A percentile compares a stretch with the other conserved stretches of the same genome.
phyloP scores from a whole-genome alignment of 169 alveolate species.

The Cystoisospora suis region DNA sequence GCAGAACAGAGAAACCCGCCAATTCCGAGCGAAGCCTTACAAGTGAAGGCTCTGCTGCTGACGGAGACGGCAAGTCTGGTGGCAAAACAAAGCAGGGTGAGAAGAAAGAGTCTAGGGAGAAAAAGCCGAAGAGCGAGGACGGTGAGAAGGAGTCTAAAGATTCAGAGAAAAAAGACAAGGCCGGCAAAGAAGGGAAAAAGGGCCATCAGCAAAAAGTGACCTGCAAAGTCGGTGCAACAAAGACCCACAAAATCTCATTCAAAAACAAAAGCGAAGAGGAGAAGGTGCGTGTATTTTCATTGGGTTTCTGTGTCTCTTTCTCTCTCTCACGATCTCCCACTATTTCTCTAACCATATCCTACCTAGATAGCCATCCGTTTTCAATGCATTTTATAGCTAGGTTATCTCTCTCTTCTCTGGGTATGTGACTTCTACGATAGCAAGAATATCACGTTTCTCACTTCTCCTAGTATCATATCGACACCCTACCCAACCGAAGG shows the following conservation, averaged over 20 bases:
- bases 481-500: too few relatives aligned
- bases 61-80: background rate
- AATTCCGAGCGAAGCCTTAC: too few relatives aligned
- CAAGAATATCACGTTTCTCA: too few relatives aligned
- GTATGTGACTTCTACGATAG: too few relatives aligned
- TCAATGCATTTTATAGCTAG: too few relatives aligned
- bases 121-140: background rate
- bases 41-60: too few relatives aligned
- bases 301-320: background rate
- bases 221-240: background rate
- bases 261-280: background rate
- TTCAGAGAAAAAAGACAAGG: background rate
- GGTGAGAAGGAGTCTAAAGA: background rate
- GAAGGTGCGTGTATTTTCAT: background rate
- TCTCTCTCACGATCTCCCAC: too few relatives aligned
- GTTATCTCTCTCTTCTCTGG: too few relatives aligned
- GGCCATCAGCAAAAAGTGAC: background rate
- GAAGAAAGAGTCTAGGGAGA: background rate
- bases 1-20: background rate
- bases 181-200: background rate
- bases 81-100: background rate
- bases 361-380: too few relatives aligned
- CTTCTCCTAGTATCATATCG: too few relatives aligned
- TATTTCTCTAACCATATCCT: too few relatives aligned
- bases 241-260: background rate